phyloP scores from a whole-genome alignment of 73 alveolate species.

The Effrenium voratum region DNA sequence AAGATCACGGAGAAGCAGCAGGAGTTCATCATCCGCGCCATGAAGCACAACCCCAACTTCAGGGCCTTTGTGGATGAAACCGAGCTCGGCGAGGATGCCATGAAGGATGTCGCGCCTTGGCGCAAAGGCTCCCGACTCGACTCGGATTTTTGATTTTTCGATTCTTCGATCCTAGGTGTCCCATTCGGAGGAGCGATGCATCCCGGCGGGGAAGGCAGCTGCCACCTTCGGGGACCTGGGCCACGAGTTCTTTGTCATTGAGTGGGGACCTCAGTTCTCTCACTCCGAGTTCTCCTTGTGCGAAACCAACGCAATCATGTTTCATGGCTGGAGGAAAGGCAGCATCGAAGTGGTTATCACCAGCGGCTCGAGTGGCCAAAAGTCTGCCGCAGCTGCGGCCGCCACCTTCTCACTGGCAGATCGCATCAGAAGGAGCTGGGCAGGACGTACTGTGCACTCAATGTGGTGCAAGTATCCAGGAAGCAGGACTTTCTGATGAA shows the following conservation, averaged over 20 bases:
- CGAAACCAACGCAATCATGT: too few species aligned
- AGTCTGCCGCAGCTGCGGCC: constrained; percentile 85
- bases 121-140: not conserved
- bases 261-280: constrained; percentile 1
- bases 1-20: constrained; percentile 24
- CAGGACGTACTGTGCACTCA: not conserved
- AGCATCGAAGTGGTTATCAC: constrained; percentile 82
- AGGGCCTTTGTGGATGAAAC: constrained; percentile 59
- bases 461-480: constrained; percentile 7
- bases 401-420: constrained; percentile 78
- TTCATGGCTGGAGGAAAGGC: constrained; percentile 11
- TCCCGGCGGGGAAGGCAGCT: constrained; percentile 26
- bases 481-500: constrained; percentile 90
- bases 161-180: not conserved
- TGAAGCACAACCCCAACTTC: constrained; percentile 77
- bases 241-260: constrained; percentile 58
- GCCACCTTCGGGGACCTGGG: constrained; percentile 52
- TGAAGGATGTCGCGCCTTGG: constrained; percentile 24
- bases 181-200: constrained; percentile 34
- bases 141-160: not conserved
- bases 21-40: constrained; percentile 31
- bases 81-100: constrained; percentile 31
- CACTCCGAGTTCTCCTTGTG: not conserved
- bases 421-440: constrained; percentile 41
- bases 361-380: not conserved